Base-by-base conservation (phyloP, 768 basidiomycete species). In the Pleurotus tuoliensis region DNA sequence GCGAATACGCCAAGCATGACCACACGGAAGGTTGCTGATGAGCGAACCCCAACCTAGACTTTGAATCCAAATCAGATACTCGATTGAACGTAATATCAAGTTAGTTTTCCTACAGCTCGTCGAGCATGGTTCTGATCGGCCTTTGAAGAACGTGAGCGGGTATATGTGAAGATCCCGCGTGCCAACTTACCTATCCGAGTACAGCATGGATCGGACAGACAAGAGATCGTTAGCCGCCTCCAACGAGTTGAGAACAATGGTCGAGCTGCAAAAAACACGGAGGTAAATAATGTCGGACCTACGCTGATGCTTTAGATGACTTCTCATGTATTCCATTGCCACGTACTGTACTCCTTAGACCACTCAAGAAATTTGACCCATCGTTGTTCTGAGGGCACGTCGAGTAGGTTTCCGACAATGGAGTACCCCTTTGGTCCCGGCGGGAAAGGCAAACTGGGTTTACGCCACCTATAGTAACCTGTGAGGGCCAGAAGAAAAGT, bases 331-430 rank as follows among this genome's bases (percentile, higher is more conserved):
- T 30, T 30, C 8, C n/a, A 13, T 1, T 8, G 27, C n/a, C 13
- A 38, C 22, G 5, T 16, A 50, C 24, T 30, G 12, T n/a, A 34
- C 8, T 50, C 34, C 15, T 30, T 50, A 9, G 24, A 37, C 79
- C 84, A 79, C n/a, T 73, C 69, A 13, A 78, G 69, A 60, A 82
- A 84, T 0, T 74, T 78, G 16, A 78, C 57, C 82, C 82, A 84
- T 55, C 74, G 75, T 59, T 74, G 69, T 34, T 75, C 72, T 13
- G 66, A 63, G 30, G 83, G 79, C 75, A 85, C 77, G 57, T 82
- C 77, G 22, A 81, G 66, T 7, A 80, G 61, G 59, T 81, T 84
- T 11, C 83, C 84, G 24, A 85, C 64, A 8, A 85, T 66, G 4
- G 78, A 82, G 40, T 83, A 68, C 40, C 77, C 77, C 50, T 68